Conservation (phyloP, 768 basidiomycete species). For the Trametes punicea region DNA sequence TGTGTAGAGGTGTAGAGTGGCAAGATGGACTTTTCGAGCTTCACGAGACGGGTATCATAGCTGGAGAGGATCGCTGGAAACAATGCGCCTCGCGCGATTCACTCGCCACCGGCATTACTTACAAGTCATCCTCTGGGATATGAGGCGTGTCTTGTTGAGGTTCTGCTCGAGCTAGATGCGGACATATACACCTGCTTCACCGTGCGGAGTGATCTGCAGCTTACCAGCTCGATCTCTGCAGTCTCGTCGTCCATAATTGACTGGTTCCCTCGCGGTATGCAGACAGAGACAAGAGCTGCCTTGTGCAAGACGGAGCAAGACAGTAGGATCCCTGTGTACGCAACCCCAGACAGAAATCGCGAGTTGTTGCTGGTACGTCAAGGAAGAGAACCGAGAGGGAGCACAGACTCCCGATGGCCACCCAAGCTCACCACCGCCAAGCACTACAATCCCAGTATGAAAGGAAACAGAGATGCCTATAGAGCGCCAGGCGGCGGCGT, state of each 20-base stretch:
- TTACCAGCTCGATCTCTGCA: constrained; percentile 71
- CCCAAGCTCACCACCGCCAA: too few species aligned
- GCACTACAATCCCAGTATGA: too few species aligned
- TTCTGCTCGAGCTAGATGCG: constrained; percentile 74
- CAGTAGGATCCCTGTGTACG: too few species aligned
- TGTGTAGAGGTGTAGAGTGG: constrained; percentile 81
- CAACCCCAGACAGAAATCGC: too few species aligned
- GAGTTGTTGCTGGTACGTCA: too few species aligned
- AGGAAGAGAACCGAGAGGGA: too few species aligned
- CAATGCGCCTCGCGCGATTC: not conserved
- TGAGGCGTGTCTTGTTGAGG: constrained; percentile 79
- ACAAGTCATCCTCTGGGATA: constrained; percentile 86
- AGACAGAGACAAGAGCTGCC: not conserved
- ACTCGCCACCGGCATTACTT: constrained; percentile 27
- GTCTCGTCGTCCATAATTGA: constrained; percentile 56
- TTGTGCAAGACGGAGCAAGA: too few species aligned
- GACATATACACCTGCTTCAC: not conserved
- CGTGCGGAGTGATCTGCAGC: not conserved
- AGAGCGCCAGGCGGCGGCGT: too few species aligned
- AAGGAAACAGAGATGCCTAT: too few species aligned
- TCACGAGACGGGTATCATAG: constrained; percentile 78
- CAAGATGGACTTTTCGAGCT: constrained; percentile 80
- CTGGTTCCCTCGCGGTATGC: too few species aligned
- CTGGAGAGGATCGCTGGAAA: constrained; percentile 72
- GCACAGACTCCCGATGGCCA: too few species aligned